phyloP scores from a whole-genome alignment of 2,329 filamentous ascomycete genomes.

The Thielaviopsis euricoi region DNA sequence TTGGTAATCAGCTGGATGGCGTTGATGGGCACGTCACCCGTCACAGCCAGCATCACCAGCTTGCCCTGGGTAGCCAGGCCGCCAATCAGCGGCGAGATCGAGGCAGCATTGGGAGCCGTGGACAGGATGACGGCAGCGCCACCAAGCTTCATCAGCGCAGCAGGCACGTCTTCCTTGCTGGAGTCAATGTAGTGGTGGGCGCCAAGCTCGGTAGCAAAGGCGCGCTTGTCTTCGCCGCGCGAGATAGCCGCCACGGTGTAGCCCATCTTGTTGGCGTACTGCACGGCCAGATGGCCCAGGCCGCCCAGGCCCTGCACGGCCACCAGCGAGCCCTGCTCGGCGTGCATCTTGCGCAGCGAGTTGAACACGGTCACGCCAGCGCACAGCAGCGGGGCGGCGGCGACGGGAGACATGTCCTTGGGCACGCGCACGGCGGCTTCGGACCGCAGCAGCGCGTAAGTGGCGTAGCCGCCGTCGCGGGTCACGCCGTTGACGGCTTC shows the following conservation, averaged over 20 bases:
- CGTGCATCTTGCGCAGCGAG: conserved; percentile 34
- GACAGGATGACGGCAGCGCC: conserved; percentile 45
- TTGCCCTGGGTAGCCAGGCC: conserved; percentile 40
- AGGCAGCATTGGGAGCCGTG: conserved; percentile 43
- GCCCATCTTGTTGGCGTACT: conserved; percentile 62
- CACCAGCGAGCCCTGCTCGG: conserved; percentile 35
- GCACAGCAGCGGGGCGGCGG: conserved; percentile 44
- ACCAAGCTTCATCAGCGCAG: conserved; percentile 37
- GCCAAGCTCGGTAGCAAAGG: conserved; percentile 39
- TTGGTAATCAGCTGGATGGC: conserved; percentile 25
- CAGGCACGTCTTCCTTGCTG: conserved; percentile 29
- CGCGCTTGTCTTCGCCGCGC: conserved; percentile 47
- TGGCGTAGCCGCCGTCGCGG: conserved; percentile 49
- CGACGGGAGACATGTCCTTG: conserved; percentile 30
- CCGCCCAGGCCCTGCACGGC: conserved; percentile 57
- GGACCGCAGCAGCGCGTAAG: conserved; percentile 42
- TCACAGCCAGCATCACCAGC: conserved; percentile 40
- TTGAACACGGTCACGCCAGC: conserved; percentile 51
- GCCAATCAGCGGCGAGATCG: conserved; percentile 34
- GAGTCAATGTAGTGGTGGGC: conserved; percentile 33
- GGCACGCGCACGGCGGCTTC: conserved; percentile 45
- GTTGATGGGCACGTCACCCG: conserved; percentile 26
- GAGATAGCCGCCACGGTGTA: conserved; percentile 55
- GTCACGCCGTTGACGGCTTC: conserved; percentile 46
- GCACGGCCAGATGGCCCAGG: conserved; percentile 60